Conservation (phyloP, 2,329 filamentous ascomycete genomes). For the Monosporascus sp. region DNA sequence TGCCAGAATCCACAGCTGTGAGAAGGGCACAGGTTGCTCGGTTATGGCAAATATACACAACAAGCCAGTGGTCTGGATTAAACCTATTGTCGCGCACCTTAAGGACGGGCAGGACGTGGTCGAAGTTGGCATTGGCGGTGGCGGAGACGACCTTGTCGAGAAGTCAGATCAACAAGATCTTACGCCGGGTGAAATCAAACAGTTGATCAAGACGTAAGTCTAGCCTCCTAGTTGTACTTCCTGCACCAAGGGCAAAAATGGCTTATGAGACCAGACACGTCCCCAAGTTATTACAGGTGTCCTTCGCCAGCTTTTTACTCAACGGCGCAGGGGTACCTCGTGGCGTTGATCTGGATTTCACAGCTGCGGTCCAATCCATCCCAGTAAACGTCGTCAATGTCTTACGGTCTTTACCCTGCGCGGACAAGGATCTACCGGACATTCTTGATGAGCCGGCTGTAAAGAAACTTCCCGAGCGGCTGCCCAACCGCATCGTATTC, state of each 20-base stretch:
- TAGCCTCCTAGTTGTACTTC: not conserved
- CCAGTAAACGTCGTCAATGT: not conserved
- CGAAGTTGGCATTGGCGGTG: constrained; percentile 75
- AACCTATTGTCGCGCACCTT: constrained; percentile 67
- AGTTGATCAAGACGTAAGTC: constrained; percentile 37
- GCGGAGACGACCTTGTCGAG: constrained; percentile 67
- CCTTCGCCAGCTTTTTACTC: not conserved
- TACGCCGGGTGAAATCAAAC: constrained; percentile 46
- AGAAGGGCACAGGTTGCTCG: constrained; percentile 61
- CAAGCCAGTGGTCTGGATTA: constrained; percentile 64
- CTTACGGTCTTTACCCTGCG: not conserved
- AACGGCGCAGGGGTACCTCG: not conserved
- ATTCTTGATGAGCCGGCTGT: constrained; percentile 7
- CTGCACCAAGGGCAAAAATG: not conserved
- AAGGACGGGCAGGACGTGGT: constrained; percentile 56
- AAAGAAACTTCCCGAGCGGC: not conserved
- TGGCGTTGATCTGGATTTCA: not conserved
- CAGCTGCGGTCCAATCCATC: not conserved
- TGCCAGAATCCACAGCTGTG: constrained; percentile 78
- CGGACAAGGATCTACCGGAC: constrained; percentile 4
- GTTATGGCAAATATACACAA: constrained; percentile 37
- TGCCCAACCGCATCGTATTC: constrained; percentile 52
- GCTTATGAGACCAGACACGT: not conserved
- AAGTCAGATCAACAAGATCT: constrained; percentile 60
- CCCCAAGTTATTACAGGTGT: not conserved